phyloP scores from a whole-genome alignment of 2,329 filamentous ascomycete genomes.

The Hypoxylon sp. region DNA sequence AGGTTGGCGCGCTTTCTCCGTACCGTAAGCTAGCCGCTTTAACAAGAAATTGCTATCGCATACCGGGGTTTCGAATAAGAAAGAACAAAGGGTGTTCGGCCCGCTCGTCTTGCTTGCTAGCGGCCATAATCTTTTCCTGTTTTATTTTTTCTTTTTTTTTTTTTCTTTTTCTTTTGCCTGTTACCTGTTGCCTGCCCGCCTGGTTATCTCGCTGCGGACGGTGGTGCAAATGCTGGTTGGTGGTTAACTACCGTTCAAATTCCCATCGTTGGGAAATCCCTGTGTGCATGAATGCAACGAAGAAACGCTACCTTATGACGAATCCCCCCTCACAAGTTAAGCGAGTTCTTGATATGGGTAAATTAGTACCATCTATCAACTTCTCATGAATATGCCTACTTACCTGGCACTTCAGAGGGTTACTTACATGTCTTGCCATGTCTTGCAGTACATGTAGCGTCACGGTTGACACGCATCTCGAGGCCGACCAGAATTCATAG shows the following conservation, averaged over 20 bases:
- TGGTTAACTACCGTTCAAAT: background rate
- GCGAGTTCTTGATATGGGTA: conserved; percentile 4
- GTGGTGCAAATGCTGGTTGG: background rate
- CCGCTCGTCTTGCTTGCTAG: background rate
- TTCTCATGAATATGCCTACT: background rate
- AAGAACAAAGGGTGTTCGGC: background rate
- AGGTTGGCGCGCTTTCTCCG: background rate
- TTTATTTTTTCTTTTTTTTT: too few relatives aligned
- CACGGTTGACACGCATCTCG: background rate
- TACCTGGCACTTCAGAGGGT: too few relatives aligned
- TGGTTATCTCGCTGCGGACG: background rate
- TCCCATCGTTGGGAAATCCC: background rate
- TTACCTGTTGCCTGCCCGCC: background rate
- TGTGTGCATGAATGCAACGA: conserved; percentile 1
- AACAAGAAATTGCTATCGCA: background rate
- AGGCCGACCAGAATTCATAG: background rate
- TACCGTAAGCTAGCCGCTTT: background rate
- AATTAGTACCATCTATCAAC: background rate
- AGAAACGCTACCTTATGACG: conserved; percentile 8
- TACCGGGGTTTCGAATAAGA: background rate
- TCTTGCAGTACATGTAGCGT: background rate
- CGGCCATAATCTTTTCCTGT: background rate
- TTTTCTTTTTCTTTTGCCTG: too few relatives aligned
- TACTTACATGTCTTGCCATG: too few relatives aligned
- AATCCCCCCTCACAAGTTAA: conserved; percentile 15